Evolutionary conservation across 1,139 yeast genomes (phyloP).

Genomic region (Saccharomyces hybrid): DNA sequence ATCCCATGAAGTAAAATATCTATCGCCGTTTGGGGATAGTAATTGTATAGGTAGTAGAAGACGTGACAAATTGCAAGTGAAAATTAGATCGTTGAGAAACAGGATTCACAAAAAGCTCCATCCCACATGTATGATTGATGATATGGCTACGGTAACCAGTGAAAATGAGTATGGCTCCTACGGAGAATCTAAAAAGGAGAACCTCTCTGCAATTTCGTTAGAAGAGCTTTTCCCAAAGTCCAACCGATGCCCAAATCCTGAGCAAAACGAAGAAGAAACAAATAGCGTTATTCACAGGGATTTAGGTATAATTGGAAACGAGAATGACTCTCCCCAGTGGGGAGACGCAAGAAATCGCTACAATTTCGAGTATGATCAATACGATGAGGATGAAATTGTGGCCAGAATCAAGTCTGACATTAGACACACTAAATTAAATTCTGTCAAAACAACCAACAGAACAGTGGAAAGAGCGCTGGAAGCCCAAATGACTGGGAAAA

Average conservation of each 20-base stretch:
- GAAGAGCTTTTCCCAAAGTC: not conserved
- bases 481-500: not conserved
- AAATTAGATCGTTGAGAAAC: not conserved
- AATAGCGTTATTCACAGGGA: not conserved
- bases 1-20: not conserved
- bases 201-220: not conserved
- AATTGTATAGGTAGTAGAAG: not conserved
- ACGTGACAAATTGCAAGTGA: not conserved
- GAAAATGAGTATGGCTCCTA: not conserved
- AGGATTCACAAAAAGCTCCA: not conserved
- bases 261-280: not conserved
- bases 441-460: not conserved
- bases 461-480: not conserved
- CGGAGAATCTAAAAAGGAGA: not conserved
- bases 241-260: not conserved
- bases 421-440: not conserved
- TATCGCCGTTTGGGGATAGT: not conserved
- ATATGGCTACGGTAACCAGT: not conserved
- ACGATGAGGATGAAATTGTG: not conserved
- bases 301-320: not conserved
- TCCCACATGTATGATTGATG: not conserved
- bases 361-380: not conserved
- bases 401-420: not conserved
- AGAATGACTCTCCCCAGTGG: not conserved
- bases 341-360: not conserved